Conservation (phyloP, 441 rosid species). For the Omphalea diandra region DNA sequence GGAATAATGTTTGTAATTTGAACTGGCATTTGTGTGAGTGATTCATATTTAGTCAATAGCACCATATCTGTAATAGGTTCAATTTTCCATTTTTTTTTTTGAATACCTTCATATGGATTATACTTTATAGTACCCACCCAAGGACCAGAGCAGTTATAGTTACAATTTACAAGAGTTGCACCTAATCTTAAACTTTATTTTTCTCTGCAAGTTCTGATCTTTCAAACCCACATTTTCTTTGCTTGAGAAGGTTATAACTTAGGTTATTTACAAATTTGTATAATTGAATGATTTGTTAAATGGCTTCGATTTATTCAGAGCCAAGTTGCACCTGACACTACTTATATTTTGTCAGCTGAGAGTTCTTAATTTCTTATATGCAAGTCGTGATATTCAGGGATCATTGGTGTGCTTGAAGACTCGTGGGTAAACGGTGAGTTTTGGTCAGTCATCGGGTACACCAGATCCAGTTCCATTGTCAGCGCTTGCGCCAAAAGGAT, state of each 20-base stretch:
- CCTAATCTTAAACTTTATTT: neutral
- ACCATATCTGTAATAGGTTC: neutral
- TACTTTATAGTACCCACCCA: neutral
- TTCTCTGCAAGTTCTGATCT: neutral
- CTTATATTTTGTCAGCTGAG: neutral
- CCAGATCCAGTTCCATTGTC: constrained; percentile 77
- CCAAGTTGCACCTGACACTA: neutral
- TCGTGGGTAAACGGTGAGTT: constrained; percentile 83
- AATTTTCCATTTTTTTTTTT: neutral
- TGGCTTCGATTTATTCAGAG: neutral
- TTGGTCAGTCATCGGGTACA: constrained; percentile 83
- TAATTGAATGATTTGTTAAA: neutral
- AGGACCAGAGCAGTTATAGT: neutral
- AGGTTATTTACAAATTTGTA: neutral
- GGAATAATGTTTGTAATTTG: neutral
- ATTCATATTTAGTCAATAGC: neutral
- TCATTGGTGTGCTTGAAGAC: constrained; percentile 74
- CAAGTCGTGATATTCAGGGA: constrained; percentile 46
- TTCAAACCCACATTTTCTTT: neutral
- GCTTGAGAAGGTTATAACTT: neutral
- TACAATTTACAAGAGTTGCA: neutral
- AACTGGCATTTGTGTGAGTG: constrained; percentile 2
- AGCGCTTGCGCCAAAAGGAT: constrained; percentile 60
- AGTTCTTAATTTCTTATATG: constrained; percentile 5
- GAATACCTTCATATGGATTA: neutral